phyloP scores from a whole-genome alignment of 2,329 filamentous ascomycete genomes.

The Incumbomyces lentus region DNA sequence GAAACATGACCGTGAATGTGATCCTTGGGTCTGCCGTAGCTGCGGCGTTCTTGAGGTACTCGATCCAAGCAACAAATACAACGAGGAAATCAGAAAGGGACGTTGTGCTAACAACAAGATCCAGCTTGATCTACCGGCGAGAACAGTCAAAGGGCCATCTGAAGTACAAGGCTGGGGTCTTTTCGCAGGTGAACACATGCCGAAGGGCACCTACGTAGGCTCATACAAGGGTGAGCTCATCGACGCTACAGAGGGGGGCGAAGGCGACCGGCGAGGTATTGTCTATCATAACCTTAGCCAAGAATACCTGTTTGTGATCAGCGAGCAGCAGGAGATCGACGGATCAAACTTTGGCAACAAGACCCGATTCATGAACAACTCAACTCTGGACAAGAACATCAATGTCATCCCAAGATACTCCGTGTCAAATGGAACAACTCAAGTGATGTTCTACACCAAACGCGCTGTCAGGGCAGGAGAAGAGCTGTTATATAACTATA shows the following conservation, averaged over 20 bases:
- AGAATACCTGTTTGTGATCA: conserved; percentile 45
- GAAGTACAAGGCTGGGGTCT: conserved; percentile 58
- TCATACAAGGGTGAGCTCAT: conserved; percentile 76
- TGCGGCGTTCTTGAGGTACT: conserved; percentile 62
- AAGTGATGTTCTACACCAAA: conserved; percentile 63
- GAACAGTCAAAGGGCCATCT: conserved; percentile 59
- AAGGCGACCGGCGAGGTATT: conserved; percentile 58
- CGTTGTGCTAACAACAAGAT: conserved; percentile 64
- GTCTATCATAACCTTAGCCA: conserved; percentile 29
- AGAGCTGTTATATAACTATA: conserved; percentile 75
- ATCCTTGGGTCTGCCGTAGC: conserved; percentile 60
- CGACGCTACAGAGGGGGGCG: conserved; percentile 42
- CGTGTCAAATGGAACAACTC: conserved; percentile 64
- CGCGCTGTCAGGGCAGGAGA: conserved; percentile 59
- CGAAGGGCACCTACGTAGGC: conserved; percentile 61
- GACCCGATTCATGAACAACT: conserved; percentile 75
- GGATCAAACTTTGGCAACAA: conserved; percentile 69
- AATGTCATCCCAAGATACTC: conserved; percentile 59
- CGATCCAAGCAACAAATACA: conserved; percentile 56
- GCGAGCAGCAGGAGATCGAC: conserved; percentile 50
- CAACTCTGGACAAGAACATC: conserved; percentile 40
- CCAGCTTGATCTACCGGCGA: conserved; percentile 57
- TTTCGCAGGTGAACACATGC: conserved; percentile 59
- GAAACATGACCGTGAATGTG: conserved; percentile 66
- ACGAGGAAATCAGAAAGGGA: conserved; percentile 45